phyloP scores from a whole-genome alignment of 257 asterid genomes.

The Gentiana macrophylla region DNA sequence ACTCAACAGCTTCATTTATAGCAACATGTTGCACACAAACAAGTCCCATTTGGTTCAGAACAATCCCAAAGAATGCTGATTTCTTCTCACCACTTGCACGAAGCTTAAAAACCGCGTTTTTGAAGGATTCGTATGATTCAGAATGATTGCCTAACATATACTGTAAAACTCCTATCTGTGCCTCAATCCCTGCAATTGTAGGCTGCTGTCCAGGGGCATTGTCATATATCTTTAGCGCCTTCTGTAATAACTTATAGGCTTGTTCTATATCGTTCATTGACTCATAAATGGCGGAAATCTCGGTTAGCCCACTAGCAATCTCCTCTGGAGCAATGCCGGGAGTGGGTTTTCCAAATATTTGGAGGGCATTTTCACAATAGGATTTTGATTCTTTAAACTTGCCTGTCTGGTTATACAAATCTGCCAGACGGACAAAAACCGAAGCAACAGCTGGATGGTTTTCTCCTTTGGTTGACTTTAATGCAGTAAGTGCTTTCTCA shows the following conservation, averaged over 20 bases:
- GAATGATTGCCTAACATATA: constrained; percentile 72
- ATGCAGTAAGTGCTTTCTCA: constrained; percentile 77
- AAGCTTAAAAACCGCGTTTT: constrained; percentile 54
- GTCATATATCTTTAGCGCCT: constrained; percentile 76
- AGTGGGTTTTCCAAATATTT: constrained; percentile 57
- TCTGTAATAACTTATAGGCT: constrained; percentile 67
- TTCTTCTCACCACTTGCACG: constrained; percentile 87
- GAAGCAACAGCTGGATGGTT: constrained; percentile 86
- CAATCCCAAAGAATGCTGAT: constrained; percentile 86
- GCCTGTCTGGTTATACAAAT: constrained; percentile 72
- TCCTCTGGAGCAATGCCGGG: constrained; percentile 85
- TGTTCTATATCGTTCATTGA: constrained; percentile 85
- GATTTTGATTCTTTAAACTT: constrained; percentile 75
- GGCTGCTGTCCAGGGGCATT: constrained; percentile 88
- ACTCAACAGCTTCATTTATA: constrained; percentile 60
- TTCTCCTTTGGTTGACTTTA: constrained; percentile 80
- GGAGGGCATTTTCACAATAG: constrained; percentile 80
- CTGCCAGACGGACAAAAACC: constrained; percentile 83
- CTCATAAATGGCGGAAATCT: constrained; percentile 81
- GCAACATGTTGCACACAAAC: constrained; percentile 83
- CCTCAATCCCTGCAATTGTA: constrained; percentile 83
- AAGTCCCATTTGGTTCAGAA: constrained; percentile 89
- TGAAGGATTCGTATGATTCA: constrained; percentile 56
- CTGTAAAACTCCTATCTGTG: constrained; percentile 86
- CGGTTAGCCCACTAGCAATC: constrained; percentile 79